Conservation (phyloP, 2,329 filamentous ascomycete species). For the Boeremia exigua region DNA sequence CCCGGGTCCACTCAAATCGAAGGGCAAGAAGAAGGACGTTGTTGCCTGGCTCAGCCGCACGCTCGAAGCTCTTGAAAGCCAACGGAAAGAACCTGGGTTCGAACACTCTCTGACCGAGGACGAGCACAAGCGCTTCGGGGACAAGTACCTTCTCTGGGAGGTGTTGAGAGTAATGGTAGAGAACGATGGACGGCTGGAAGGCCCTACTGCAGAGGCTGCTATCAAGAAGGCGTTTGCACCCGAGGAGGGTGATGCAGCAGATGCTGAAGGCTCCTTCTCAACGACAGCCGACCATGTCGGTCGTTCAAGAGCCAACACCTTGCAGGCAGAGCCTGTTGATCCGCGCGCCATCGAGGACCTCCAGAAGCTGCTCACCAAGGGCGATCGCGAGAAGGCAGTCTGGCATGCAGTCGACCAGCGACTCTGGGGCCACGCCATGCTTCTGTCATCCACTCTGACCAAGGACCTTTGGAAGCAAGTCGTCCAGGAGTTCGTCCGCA, state of each 20-base stretch:
- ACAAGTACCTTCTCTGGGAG: constrained; percentile 87
- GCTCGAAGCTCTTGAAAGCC: constrained; percentile 74
- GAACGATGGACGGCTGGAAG: constrained; percentile 82
- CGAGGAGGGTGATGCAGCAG: constrained; percentile 40
- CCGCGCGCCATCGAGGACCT: constrained; percentile 72
- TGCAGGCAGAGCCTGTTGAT: constrained; percentile 70
- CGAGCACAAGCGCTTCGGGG: constrained; percentile 74
- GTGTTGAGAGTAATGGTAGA: constrained; percentile 82
- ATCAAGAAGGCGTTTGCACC: constrained; percentile 78
- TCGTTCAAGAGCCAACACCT: constrained; percentile 40
- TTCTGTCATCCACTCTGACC: constrained; percentile 82
- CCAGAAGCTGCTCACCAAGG: constrained; percentile 74
- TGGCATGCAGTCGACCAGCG: constrained; percentile 93
- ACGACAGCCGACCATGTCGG: constrained; percentile 48
- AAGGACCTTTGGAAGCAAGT: constrained; percentile 85
- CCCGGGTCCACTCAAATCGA: constrained; percentile 85
- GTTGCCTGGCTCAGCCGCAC: constrained; percentile 78
- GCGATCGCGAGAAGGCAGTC: constrained; percentile 87
- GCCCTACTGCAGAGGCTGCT: constrained; percentile 72
- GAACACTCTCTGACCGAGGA: constrained; percentile 59
- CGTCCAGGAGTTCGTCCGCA: constrained; percentile 91
- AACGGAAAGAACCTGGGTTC: constrained; percentile 53
- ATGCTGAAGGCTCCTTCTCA: constrained; percentile 34
- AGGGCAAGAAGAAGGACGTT: constrained; percentile 95
- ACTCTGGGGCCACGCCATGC: constrained; percentile 94